Evolutionary conservation across 179 eudicot genomes (phyloP), one percentile per base, ranked within the genome.

Genomic region (Vitellaria paradoxa): DNA sequence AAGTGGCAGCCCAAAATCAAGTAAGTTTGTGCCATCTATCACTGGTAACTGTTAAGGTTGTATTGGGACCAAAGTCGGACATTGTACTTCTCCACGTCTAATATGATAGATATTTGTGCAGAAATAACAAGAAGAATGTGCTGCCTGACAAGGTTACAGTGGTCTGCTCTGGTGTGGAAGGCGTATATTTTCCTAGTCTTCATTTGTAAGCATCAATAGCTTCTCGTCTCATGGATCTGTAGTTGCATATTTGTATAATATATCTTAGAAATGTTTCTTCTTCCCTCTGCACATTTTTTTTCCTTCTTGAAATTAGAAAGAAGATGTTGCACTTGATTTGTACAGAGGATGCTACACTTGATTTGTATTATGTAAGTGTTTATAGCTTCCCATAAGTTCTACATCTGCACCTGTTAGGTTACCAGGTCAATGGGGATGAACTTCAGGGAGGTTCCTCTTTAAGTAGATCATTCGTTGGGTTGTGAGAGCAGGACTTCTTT

Each of bases 61-160:
- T 61, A 61, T 37, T 70, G 65, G 13, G 56, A 64, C n/a, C 7
- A 18, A 52, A 49, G 37, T 49, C 60, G 57, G 37, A 68, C 17
- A 18, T 21, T 52, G 52, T 50, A 21, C 52, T 62, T 68, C 55
- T 61, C 45, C 65, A 24, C 20, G 24, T 53, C 67, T 66, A 53
- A 72, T 61, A 76, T 68, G 61, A 26, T 46, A 26, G 30, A n/a
- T 68, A 42, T 64, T 17, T 26, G 73, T 64, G 47, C 88, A 90
- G 94, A 86, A 80, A 75, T 68, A 72, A 74, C 65, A 80, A 72
- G 76, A 86, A 56, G 65, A 81, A 69, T 79, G 82, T 77, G 79
- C 86, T 89, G 45, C 92, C 95, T 26, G 92, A 91, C 82, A 91
- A 87, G 84, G 90, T 91, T n/a, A 76, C 84, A 76, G 95, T 91